Conservation (phyloP, 768 basidiomycete species). For the Mycena pura region DNA sequence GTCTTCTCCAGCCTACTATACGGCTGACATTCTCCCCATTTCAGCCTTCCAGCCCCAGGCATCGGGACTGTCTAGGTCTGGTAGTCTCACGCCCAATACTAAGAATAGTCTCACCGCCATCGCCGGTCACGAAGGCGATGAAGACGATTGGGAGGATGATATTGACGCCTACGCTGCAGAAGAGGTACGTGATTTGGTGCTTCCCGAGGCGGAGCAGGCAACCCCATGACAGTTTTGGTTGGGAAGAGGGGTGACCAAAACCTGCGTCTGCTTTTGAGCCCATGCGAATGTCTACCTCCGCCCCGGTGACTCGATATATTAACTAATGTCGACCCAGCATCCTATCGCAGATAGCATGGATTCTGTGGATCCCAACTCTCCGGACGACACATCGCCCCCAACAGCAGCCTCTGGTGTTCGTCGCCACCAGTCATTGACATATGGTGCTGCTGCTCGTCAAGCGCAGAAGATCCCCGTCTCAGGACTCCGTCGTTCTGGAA, state of each 20-base stretch:
- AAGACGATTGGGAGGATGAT: constrained; percentile 85
- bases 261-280: no score
- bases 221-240: no score
- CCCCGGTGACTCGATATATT: not conserved
- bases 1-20: constrained; percentile 9
- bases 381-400: constrained; percentile 75
- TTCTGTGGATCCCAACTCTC: constrained; percentile 55
- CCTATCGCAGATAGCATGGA: constrained; percentile 59
- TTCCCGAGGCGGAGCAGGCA: constrained; percentile 24
- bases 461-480: constrained; percentile 55
- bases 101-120: constrained; percentile 87
- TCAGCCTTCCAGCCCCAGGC: constrained; percentile 60
- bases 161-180: constrained; percentile 67
- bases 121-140: constrained; percentile 85
- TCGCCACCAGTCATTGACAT: constrained; percentile 80
- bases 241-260: no score
- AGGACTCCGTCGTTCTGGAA: constrained; percentile 78
- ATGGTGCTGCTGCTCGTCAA: constrained; percentile 63
- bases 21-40: constrained; percentile 23
- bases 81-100: constrained; percentile 71
- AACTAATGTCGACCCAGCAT: constrained; percentile 23
- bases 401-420: constrained; percentile 75
- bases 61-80: constrained; percentile 50
- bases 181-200: constrained; percentile 57
- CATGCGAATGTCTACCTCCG: not conserved